phyloP scores from a whole-genome alignment of 805 yeast species.

The Hanseniaspora mollemarum region DNA sequence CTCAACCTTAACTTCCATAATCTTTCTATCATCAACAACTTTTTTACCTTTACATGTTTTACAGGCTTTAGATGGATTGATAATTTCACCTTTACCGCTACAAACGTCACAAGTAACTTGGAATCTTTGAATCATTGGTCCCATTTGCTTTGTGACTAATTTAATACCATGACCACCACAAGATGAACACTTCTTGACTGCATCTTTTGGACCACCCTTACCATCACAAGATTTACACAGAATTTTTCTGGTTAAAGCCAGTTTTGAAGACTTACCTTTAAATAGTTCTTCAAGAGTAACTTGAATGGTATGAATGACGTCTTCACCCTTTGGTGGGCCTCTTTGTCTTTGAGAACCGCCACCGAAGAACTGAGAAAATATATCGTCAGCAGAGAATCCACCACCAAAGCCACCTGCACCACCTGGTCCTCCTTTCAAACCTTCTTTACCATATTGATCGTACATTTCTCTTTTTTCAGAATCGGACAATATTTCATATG shows the following conservation, averaged over 20 bases:
- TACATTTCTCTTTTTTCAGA: constrained; percentile 78
- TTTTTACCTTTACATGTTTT: constrained; percentile 78
- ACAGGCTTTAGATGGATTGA: constrained; percentile 82
- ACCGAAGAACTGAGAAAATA: constrained; percentile 56
- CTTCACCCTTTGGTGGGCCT: constrained; percentile 83
- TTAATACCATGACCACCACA: constrained; percentile 90
- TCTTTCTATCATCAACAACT: constrained; percentile 76
- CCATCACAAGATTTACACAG: constrained; percentile 85
- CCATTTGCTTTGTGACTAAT: constrained; percentile 94
- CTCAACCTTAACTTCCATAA: constrained; percentile 84
- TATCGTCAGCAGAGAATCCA: constrained; percentile 28
- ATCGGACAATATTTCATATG: constrained; percentile 81
- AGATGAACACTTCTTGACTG: constrained; percentile 70
- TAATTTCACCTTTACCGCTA: constrained; percentile 82
- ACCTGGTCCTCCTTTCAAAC: constrained; percentile 67
- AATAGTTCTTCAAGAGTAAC: constrained; percentile 87
- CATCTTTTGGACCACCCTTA: constrained; percentile 87
- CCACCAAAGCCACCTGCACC: constrained; percentile 52
- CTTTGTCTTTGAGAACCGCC: constrained; percentile 60
- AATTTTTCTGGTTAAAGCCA: constrained; percentile 86
- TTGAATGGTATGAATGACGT: constrained; percentile 75
- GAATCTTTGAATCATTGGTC: constrained; percentile 97
- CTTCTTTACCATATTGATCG: constrained; percentile 88
- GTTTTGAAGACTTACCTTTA: constrained; percentile 86
- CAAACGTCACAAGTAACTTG: constrained; percentile 89